Conservation (phyloP, 2,329 filamentous ascomycete genomes). For the Ophiognomonia clavigignenti-juglandacearum region DNA sequence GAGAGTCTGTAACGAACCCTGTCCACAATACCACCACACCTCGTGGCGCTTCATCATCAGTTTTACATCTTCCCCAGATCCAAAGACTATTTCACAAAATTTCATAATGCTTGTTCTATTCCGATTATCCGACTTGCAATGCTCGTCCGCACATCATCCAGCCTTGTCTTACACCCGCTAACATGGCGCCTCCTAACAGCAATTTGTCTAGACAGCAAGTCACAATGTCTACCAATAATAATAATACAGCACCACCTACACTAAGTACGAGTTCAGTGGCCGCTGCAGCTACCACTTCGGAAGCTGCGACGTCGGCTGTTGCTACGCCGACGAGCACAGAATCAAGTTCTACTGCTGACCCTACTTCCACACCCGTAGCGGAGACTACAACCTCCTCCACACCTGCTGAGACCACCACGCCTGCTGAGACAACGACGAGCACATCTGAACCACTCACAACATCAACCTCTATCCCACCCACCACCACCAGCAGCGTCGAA, state of each 20-base stretch:
- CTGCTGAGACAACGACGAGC: background rate
- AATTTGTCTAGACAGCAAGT: conserved; percentile 8
- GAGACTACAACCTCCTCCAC: background rate
- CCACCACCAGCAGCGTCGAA: background rate
- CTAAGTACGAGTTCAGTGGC: conserved; percentile 13
- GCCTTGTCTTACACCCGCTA: conserved; percentile 6
- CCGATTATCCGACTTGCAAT: conserved; percentile 1
- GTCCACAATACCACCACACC: background rate
- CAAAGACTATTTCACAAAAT: background rate
- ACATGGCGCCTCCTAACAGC: conserved; percentile 15
- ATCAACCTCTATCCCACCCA: background rate
- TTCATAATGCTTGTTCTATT: background rate
- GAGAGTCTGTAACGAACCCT: background rate
- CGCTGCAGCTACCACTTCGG: conserved; percentile 6
- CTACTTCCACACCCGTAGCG: conserved; percentile 12
- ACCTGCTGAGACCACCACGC: background rate
- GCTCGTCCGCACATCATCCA: background rate
- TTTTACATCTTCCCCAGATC: background rate
- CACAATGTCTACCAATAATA: conserved; percentile 16
- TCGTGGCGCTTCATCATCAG: background rate
- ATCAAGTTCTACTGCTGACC: conserved; percentile 16
- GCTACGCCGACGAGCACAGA: conserved; percentile 10
- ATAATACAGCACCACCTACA: background rate
- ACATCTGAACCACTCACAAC: conserved; percentile 2
- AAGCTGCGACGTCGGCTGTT: conserved; percentile 6